phyloP scores from a whole-genome alignment of 768 basidiomycete species.

The Austroboletus eburneus region DNA sequence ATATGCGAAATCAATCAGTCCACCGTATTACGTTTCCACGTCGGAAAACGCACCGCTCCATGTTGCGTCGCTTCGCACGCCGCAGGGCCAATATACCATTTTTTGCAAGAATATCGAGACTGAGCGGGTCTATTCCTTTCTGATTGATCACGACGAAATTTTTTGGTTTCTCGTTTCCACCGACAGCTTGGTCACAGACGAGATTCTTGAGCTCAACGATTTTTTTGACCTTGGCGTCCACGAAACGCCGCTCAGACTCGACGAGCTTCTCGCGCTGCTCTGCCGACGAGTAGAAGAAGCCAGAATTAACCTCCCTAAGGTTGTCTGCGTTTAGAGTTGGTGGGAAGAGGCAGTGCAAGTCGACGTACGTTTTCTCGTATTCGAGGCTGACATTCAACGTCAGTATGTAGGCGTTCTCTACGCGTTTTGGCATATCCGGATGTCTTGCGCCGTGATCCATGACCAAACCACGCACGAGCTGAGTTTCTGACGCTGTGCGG shows the following conservation, averaged over 20 bases:
- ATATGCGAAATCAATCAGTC: constrained; percentile 8
- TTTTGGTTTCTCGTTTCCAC: constrained; percentile 74
- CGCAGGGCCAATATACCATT: constrained; percentile 93
- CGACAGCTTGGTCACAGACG: constrained; percentile 92
- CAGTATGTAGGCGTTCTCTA: constrained; percentile 93
- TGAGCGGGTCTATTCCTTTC: constrained; percentile 98
- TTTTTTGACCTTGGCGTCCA: constrained; percentile 92
- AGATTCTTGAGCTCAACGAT: constrained; percentile 95
- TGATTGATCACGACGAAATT: constrained; percentile 96
- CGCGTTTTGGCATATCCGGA: constrained; percentile 98
- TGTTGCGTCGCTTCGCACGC: constrained; percentile 95
- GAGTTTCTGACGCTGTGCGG: constrained; percentile 94
- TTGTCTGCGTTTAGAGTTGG: constrained; percentile 19
- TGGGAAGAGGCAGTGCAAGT: constrained; percentile 8
- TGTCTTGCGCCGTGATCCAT: constrained; percentile 97
- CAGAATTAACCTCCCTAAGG: constrained; percentile 93
- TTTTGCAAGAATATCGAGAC: constrained; percentile 93
- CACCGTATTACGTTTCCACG: constrained; percentile 30
- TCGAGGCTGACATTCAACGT: constrained; percentile 97
- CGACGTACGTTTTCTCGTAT: constrained; percentile 96
- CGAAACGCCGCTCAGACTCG: constrained; percentile 92
- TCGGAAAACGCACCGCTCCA: constrained; percentile 72
- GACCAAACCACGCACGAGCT: constrained; percentile 91
- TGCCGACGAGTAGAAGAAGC: constrained; percentile 98
- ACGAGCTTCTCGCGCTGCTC: constrained; percentile 99